Percentiles rank a stretch among this genome's conserved stretches.
phyloP scores from a whole-genome alignment of 495 filamentous ascomycete genomes.

The Neurospora sublineolata region DNA sequence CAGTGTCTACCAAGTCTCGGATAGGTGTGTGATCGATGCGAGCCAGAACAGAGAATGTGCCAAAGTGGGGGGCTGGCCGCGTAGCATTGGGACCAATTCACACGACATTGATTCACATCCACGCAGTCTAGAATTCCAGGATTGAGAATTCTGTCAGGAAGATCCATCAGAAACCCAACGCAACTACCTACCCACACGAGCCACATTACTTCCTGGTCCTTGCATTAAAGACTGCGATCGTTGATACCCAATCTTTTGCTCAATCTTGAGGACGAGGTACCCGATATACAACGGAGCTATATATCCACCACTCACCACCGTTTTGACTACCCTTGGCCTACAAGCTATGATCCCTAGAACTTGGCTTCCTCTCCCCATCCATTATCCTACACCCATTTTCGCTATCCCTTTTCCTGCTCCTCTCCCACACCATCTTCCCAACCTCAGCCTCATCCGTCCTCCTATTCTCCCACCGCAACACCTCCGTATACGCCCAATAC shows the following conservation, averaged over 20 bases:
- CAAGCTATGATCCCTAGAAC: background rate
- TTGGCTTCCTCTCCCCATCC: background rate
- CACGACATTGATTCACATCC: background rate
- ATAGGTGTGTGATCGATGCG: background rate
- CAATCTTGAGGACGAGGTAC: background rate
- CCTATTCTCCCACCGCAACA: background rate
- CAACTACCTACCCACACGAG: background rate
- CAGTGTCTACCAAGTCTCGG: background rate
- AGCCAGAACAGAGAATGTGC: background rate
- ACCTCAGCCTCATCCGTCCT: background rate
- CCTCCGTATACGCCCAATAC: constrained; percentile 23
- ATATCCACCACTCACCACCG: background rate
- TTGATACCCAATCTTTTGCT: background rate
- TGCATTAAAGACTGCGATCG: background rate
- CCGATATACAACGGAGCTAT: background rate
- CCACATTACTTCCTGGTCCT: background rate
- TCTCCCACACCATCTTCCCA: background rate
- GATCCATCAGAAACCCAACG: background rate
- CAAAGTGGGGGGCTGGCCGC: background rate
- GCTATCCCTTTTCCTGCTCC: background rate
- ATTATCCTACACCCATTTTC: background rate
- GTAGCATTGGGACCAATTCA: background rate
- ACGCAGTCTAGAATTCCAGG: background rate
- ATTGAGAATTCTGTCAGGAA: background rate
- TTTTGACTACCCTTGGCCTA: background rate